These are phyloP conservation scores for Penicillium flavigenum DNA, from an alignment of 495 filamentous ascomycete genomes.

Conservation along the genomic window DNA sequence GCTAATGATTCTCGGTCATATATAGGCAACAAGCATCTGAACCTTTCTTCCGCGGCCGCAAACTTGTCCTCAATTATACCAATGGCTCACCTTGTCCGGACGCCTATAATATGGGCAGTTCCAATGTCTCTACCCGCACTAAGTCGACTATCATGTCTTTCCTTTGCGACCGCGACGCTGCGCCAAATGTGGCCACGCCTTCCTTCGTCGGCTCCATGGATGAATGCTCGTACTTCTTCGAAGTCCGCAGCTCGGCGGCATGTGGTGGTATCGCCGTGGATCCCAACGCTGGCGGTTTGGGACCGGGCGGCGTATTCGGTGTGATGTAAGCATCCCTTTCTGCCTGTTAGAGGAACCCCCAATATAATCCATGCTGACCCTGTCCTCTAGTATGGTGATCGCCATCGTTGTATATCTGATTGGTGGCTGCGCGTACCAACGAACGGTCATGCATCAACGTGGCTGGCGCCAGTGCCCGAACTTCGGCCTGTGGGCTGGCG, in stretches of 20 bases:
- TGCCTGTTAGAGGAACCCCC: neutral
- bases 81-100: conserved; percentile 76
- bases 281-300: conserved; percentile 66
- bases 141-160: conserved; percentile 92
- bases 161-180: conserved; percentile 79
- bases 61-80: conserved; percentile 89
- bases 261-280: conserved; percentile 67
- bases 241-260: conserved; percentile 81
- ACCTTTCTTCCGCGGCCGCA: conserved; percentile 79
- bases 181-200: conserved; percentile 57
- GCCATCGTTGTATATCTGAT: conserved; percentile 84
- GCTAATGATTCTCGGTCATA: conserved; percentile 9
- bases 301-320: conserved; percentile 86
- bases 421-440: conserved; percentile 92
- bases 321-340: conserved; percentile 65
- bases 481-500: conserved; percentile 88
- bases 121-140: conserved; percentile 47
- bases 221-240: conserved; percentile 95
- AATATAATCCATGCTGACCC: conserved; percentile 14
- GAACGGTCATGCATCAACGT: conserved; percentile 89
- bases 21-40: conserved; percentile 64
- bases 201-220: conserved; percentile 86
- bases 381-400: conserved; percentile 53
- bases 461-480: conserved; percentile 97
- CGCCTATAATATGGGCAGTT: conserved; percentile 25